Evolutionary conservation across 2,329 filamentous ascomycete species (phyloP), one percentile per base, ranked within the genome.

Genomic region (Arthrobotrys sphaeroides): DNA sequence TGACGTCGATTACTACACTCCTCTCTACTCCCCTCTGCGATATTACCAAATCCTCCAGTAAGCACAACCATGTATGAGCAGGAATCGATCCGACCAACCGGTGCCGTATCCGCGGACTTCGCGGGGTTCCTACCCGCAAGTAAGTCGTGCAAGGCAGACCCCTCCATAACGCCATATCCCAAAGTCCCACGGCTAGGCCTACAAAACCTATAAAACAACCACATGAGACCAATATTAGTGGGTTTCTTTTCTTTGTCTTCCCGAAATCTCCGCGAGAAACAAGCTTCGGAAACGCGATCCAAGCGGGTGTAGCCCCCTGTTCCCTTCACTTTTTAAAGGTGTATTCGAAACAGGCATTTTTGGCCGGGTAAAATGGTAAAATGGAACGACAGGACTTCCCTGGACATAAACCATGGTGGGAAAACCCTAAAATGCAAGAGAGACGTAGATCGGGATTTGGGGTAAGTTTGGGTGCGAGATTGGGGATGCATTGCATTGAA

Each of bases 281-380:
- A 57, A 65, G 67, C 67, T 70, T 64, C 67, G 67, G 67, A 72
- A 64, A 72, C 47, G 40, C 57, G 45, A 64, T 65, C 67, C 67
- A 65, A 60, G 51, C 51, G 42, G 36, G 13, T 10, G 6, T 38
- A 13, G n/a, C 38, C 18, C 65, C 65, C 65, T 43, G 38, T 45
- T 42, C 36, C 45, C 36, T 55, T 65, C 38, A 38, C 20, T n/a
- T 43, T 60, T 45, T 43, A 60, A 43, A 43, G 5, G 16, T 10
- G 13, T n/a, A 26, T 36, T 55, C 28, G 28, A 28, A 36, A 55
- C 16, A 55, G 16, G 31, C 31, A 55, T 6, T 28, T 1, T 3
- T 16, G 26, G 16, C 51, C 51, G 51, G 51, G 51, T 55, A 55
- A 55, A 55, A 38, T 18, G 51, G 51, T 38, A 55, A 55, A 55